phyloP scores from a whole-genome alignment of 345 rosid species.

The Linum lewisii region DNA sequence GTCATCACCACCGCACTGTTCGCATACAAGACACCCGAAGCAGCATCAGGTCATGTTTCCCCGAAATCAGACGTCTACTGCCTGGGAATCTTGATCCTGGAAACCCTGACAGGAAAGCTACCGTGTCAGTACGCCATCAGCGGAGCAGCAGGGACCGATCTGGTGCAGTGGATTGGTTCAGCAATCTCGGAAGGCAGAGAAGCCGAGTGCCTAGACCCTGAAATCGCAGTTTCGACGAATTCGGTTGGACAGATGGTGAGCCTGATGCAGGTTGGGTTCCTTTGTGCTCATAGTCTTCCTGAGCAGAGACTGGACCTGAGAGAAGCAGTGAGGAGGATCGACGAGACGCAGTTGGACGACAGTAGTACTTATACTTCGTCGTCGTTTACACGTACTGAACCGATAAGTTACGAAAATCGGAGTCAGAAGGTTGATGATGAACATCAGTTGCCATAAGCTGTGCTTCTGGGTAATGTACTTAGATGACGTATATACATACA shows the following conservation, averaged over 20 bases:
- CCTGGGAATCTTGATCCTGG: constrained; percentile 60
- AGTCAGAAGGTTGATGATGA: too few species aligned
- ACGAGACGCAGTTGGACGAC: constrained; percentile 31
- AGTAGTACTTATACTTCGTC: neutral
- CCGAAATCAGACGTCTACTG: constrained; percentile 66
- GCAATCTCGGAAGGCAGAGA: constrained; percentile 35
- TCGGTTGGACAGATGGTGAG: constrained; percentile 31
- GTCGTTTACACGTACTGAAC: too few species aligned
- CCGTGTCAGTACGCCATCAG: constrained; percentile 50
- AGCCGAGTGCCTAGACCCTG: constrained; percentile 53
- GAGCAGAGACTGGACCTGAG: constrained; percentile 36
- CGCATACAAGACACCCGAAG: constrained; percentile 62
- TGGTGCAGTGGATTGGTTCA: constrained; percentile 44
- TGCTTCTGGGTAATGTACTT: too few species aligned
- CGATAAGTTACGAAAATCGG: too few species aligned
- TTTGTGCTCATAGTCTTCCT: constrained; percentile 40
- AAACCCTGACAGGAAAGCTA: constrained; percentile 57
- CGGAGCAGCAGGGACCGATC: constrained; percentile 42
- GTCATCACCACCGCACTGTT: constrained; percentile 28
- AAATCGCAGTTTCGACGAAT: constrained; percentile 26
- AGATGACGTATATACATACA: too few species aligned
- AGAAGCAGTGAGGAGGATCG: constrained; percentile 49
- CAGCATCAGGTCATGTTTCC: constrained; percentile 29
- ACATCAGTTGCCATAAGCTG: too few species aligned
- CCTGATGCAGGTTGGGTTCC: constrained; percentile 47